Base-by-base conservation (phyloP, 306 rosid species). In the Quercus variabilis region DNA sequence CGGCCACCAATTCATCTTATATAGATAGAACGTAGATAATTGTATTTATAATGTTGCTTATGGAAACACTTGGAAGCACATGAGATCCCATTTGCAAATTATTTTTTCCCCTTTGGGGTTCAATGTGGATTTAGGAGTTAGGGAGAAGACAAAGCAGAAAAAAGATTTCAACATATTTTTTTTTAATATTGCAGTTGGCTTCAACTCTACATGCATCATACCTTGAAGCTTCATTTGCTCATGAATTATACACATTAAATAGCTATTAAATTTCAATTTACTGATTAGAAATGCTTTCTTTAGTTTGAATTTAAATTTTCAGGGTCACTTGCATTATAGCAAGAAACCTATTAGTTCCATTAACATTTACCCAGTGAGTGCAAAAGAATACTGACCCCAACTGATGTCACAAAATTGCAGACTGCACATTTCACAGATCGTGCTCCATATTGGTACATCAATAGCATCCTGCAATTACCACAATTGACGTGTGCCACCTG, bases 401-500 rank as follows among this genome's bases (percentile, higher is more conserved):
- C 91, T 43, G 98, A 91, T 69, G 99, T 91, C 76, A 95, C 98
- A 88, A 93, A 95, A 90, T 91, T 95, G 94, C 99, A 95, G 73
- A 95, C 98, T 33, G 99, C 98, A 79, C 98, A 96, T 85, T 93
- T 93, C 72, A 96, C 98, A 6, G 98, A 93, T 80, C 97, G 85
- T 82, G 98, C 99, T 70, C 98, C 98, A 82, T 96, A 96, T 76
- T 96, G 99, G 74, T 93, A 93, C 96, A 90, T 91, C 69, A 96
- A 79, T 51, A 96, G 84, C 99, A 93, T 96, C 87, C 94, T 89
- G 84, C 98, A 96, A 88, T 87, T 93, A 56, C 99, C 99, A 75
- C 99, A 96, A 23, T 86, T 91, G 76, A 96, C 98, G 78, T 96
- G 99, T 64, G 99, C 99, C 77, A 96, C 97, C 89, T 96, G 99